A percentile compares a stretch with the other conserved stretches of the same genome.
These are phyloP conservation scores for Penicillium paxilli DNA, from an alignment of 495 filamentous ascomycete species.

Conservation along the genomic window DNA sequence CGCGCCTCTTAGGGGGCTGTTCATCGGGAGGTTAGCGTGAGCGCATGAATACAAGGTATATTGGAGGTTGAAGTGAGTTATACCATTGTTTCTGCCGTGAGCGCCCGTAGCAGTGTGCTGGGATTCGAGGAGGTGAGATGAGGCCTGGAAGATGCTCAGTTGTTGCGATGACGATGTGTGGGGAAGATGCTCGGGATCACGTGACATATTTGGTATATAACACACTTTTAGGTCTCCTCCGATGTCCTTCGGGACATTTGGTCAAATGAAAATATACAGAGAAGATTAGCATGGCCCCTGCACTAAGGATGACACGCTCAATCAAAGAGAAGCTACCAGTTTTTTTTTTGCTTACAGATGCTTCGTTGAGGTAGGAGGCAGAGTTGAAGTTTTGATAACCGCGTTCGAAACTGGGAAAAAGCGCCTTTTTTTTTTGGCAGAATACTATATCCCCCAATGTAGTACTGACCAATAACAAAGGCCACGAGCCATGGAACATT, in stretches of 20 bases:
- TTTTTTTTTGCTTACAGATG: slow-evolving; percentile 55
- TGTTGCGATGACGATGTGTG: neutral
- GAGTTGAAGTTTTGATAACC: neutral
- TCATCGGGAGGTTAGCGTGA: neutral
- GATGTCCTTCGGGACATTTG: slow-evolving; percentile 71
- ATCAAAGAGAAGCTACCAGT: slow-evolving; percentile 93
- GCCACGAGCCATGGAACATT: too few relatives aligned
- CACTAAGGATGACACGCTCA: slow-evolving; percentile 99
- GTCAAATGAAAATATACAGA: slow-evolving; percentile 84
- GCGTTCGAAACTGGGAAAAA: neutral
- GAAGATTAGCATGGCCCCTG: slow-evolving; percentile 99
- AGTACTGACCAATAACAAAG: too few relatives aligned
- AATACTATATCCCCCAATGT: too few relatives aligned
- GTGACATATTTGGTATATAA: slow-evolving; percentile 17
- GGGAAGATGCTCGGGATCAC: neutral
- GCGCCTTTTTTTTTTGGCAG: neutral
- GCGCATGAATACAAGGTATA: neutral
- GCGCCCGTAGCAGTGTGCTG: neutral
- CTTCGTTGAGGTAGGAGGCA: slow-evolving; percentile 17
- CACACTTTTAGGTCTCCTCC: slow-evolving; percentile 10
- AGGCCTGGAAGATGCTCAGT: neutral
- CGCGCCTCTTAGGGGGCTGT: slow-evolving; percentile 45
- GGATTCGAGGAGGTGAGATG: neutral
- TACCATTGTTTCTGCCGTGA: neutral
- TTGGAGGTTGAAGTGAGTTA: neutral